Evolutionary conservation across 2,329 filamentous ascomycete genomes (phyloP).

Genomic region (Chaetomium sp.): DNA sequence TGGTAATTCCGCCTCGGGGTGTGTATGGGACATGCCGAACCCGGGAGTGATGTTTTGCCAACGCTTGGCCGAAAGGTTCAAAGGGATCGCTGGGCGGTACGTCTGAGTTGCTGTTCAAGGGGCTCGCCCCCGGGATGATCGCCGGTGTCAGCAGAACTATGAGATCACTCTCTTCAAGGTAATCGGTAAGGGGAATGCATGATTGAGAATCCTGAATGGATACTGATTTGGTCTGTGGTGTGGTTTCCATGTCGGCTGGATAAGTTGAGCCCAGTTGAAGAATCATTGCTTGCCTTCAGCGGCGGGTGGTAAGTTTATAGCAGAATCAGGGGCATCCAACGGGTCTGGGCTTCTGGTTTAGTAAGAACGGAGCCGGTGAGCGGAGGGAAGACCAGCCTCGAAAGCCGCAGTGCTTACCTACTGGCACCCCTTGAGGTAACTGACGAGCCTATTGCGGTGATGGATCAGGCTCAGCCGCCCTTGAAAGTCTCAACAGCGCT

Average conservation of each 20-base stretch:
- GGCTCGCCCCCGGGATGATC: constrained; percentile 39
- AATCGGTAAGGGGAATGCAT: constrained; percentile 42
- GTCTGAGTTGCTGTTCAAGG: constrained; percentile 32
- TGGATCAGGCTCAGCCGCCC: too few relatives aligned
- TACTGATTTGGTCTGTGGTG: constrained; percentile 16
- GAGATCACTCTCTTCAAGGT: constrained; percentile 44
- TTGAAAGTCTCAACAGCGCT: background rate
- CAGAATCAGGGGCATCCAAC: background rate
- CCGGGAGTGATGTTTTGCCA: constrained; percentile 53
- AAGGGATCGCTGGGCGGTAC: constrained; percentile 54
- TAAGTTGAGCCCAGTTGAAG: background rate
- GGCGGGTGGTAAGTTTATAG: background rate
- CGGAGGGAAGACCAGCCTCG: background rate
- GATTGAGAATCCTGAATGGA: constrained; percentile 38
- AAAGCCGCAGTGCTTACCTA: background rate
- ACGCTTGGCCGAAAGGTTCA: constrained; percentile 59
- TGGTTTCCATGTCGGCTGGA: constrained; percentile 14
- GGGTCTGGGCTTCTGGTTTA: background rate
- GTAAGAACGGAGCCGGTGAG: background rate
- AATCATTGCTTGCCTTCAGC: too few relatives aligned
- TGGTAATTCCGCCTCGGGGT: constrained; percentile 55
- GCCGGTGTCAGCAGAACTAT: constrained; percentile 57
- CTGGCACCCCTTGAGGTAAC: constrained; percentile 1
- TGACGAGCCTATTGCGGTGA: too few relatives aligned
- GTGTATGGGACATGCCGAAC: constrained; percentile 69